Evolutionary conservation across 2,329 filamentous ascomycete genomes (phyloP).

Genomic region (Fusarium devonianum): DNA sequence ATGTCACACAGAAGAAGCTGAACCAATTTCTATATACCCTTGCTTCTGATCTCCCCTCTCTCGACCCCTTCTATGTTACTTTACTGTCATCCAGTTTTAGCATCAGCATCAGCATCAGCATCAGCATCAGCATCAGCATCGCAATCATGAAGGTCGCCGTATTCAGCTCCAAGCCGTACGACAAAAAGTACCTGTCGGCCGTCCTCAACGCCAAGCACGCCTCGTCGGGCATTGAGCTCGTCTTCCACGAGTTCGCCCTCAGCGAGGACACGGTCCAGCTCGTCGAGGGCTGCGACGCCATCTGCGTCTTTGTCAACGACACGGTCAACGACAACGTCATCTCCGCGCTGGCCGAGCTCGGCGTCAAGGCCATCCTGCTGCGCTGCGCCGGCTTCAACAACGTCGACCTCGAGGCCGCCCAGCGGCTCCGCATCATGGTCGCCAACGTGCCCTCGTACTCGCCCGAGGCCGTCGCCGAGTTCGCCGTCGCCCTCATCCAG

Average conservation of each 20-base stretch:
- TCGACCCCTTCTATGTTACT: no score
- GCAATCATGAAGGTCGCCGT: constrained; percentile 64
- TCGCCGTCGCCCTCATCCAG: constrained; percentile 71
- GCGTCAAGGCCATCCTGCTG: constrained; percentile 66
- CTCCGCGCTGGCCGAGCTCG: constrained; percentile 54
- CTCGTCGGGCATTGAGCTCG: constrained; percentile 53
- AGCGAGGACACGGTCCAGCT: constrained; percentile 63
- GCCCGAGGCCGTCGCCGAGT: constrained; percentile 74
- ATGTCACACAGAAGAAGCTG: not conserved
- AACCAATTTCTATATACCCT: not conserved
- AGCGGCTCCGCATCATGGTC: constrained; percentile 63
- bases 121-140: not conserved
- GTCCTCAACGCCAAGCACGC: constrained; percentile 48
- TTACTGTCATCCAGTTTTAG: not conserved
- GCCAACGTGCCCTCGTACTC: constrained; percentile 74
- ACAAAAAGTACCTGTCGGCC: constrained; percentile 61
- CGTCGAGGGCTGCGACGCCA: constrained; percentile 59
- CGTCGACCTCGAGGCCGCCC: constrained; percentile 65
- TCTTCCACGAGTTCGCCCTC: constrained; percentile 66
- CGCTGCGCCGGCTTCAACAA: constrained; percentile 75
- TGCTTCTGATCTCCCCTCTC: not conserved
- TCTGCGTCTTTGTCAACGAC: constrained; percentile 76
- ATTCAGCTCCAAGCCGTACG: constrained; percentile 71
- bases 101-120: not conserved
- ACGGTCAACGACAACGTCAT: constrained; percentile 60